These are phyloP conservation scores for Conoideocrella luteorostrata DNA, from an alignment of 2,329 filamentous ascomycete species.

Conservation along the genomic window DNA sequence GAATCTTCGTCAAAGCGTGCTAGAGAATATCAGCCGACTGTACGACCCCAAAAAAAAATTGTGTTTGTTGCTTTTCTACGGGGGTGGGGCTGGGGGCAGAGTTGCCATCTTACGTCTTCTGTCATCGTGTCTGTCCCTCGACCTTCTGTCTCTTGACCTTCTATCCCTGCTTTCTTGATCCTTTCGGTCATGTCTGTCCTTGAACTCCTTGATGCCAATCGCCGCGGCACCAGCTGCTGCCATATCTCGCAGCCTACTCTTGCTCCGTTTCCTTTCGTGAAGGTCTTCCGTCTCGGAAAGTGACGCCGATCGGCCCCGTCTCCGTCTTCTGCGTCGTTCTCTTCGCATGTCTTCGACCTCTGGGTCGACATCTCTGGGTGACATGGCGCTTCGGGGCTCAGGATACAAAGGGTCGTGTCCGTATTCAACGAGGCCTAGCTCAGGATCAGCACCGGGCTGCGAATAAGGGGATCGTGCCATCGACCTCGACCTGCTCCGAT, in stretches of 20 bases:
- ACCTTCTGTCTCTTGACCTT: slow-evolving; percentile 28
- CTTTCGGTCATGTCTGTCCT: slow-evolving; percentile 33
- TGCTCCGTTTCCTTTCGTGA: slow-evolving; percentile 41
- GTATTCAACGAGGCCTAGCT: slow-evolving; percentile 64
- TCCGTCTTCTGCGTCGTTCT: slow-evolving; percentile 26
- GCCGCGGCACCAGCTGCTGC: slow-evolving; percentile 51
- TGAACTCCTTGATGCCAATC: slow-evolving; percentile 55
- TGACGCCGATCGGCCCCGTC: slow-evolving; percentile 29
- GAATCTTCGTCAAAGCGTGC: slow-evolving; percentile 24
- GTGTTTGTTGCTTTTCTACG: too few species aligned
- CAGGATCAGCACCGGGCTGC: slow-evolving; percentile 53
- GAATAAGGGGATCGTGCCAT: slow-evolving; percentile 42
- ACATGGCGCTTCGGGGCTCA: slow-evolving; percentile 26
- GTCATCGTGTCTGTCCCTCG: slow-evolving; percentile 23
- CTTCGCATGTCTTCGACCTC: slow-evolving; percentile 38
- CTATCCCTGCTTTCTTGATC: slow-evolving; percentile 35
- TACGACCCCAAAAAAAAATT: too few species aligned
- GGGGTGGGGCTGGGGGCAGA: too few species aligned
- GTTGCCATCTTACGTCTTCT: slow-evolving; percentile 20
- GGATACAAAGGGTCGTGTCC: slow-evolving; percentile 50
- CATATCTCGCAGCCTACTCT: slow-evolving; percentile 47
- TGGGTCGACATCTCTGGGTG: slow-evolving; percentile 36
- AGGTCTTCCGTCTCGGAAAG: slow-evolving; percentile 24
- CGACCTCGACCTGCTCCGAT: slow-evolving; percentile 43
- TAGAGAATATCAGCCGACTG: too few species aligned